phyloP scores from a whole-genome alignment of 805 yeast genomes.

The Starmera caribaea region DNA sequence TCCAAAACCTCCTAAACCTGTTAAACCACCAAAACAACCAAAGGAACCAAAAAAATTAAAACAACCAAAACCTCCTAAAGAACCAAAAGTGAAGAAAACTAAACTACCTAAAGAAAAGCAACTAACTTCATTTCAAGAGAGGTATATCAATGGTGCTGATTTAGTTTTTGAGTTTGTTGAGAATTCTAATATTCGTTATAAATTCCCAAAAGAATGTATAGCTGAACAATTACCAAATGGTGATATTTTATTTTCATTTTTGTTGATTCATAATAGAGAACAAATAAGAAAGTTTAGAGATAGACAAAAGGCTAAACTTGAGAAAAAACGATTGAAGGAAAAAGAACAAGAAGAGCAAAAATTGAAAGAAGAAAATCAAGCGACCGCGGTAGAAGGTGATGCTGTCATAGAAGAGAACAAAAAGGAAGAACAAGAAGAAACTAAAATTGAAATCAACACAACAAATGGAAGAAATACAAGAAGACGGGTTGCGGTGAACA shows the following conservation, averaged over 20 bases:
- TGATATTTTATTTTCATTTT: conserved; percentile 26
- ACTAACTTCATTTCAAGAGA: conserved; percentile 69
- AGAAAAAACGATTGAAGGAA: conserved; percentile 8
- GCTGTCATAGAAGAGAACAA: conserved; percentile 21
- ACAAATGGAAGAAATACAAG: conserved; percentile 13
- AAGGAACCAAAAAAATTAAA: conserved; percentile 11
- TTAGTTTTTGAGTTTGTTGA: conserved; percentile 81
- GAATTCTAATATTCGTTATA: conserved; percentile 62
- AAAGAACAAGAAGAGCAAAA: conserved; percentile 12
- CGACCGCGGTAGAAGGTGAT: conserved; percentile 16
- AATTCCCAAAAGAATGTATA: conserved; percentile 68
- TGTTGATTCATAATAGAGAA: conserved; percentile 20
- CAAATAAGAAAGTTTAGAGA: conserved; percentile 15
- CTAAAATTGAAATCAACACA: conserved; percentile 7
- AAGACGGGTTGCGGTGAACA: conserved; percentile 6
- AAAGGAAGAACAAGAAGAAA: conserved; percentile 18
- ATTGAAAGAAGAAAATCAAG: conserved; percentile 9
- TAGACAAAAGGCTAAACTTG: conserved; percentile 11
- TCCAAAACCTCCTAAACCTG: conserved; percentile 3
- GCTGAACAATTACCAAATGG: conserved; percentile 42
- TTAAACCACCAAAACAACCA: conserved; percentile 3
- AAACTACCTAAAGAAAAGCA: conserved; percentile 37
- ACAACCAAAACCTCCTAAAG: conserved; percentile 1
- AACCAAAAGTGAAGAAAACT: conserved; percentile 5
- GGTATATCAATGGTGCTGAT: conserved; percentile 58